phyloP scores from a whole-genome alignment of 2,329 filamentous ascomycete species.

The Rugonectria rugulosa region DNA sequence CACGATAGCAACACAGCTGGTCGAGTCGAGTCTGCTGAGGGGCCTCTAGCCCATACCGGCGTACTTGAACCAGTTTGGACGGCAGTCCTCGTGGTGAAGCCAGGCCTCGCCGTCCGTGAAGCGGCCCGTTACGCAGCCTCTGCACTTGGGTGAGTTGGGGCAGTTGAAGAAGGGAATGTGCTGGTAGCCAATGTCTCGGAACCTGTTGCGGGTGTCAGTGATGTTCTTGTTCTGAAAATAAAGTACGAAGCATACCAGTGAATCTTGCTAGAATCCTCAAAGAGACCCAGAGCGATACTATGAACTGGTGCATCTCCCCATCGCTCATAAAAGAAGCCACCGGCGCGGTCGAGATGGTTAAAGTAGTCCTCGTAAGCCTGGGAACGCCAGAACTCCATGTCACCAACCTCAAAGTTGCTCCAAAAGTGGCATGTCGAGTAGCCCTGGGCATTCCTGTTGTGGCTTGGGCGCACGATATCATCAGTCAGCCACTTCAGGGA shows the following conservation, averaged over 20 bases:
- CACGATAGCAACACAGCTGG: not conserved
- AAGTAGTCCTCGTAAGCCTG: conserved; percentile 95
- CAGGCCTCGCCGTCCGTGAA: conserved; percentile 89
- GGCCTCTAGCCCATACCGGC: conserved; percentile 74
- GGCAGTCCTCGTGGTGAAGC: conserved; percentile 89
- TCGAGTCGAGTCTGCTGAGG: not conserved
- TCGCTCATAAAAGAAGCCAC: conserved; percentile 97
- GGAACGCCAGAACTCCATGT: conserved; percentile 92
- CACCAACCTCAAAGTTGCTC: conserved; percentile 97
- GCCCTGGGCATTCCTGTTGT: conserved; percentile 83
- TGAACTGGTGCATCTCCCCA: conserved; percentile 99
- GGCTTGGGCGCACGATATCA: conserved; percentile 75
- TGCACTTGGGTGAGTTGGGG: conserved; percentile 94
- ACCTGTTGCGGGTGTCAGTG: conserved; percentile 64
- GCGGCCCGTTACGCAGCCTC: conserved; percentile 82
- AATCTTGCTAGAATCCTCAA: conserved; percentile 89
- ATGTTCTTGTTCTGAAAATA: not conserved
- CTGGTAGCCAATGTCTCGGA: conserved; percentile 98
- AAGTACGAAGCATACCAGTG: conserved; percentile 75
- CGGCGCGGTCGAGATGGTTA: conserved; percentile 92
- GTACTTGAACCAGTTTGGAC: conserved; percentile 97
- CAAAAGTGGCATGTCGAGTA: conserved; percentile 99
- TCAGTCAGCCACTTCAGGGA: conserved; percentile 90
- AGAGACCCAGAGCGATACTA: conserved; percentile 89
- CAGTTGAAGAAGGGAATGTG: conserved; percentile 99